Evolutionary conservation across 2,329 filamentous ascomycete genomes (phyloP).

Genomic region (Myriangium duriaei): DNA sequence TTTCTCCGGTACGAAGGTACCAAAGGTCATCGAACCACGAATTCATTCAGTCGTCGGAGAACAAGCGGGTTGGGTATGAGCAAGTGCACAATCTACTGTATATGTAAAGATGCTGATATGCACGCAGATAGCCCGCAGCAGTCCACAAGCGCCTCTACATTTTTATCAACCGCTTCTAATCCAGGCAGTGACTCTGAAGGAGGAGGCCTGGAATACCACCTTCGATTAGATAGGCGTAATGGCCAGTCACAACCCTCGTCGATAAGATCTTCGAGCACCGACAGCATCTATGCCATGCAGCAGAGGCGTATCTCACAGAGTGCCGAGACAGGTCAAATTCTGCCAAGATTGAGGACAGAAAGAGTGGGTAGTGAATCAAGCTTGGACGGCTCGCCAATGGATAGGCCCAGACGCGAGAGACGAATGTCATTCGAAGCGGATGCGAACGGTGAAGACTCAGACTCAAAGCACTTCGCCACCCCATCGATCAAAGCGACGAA

Average conservation of each 20-base stretch:
- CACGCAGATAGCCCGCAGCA: conserved; percentile 21
- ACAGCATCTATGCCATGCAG: conserved; percentile 6
- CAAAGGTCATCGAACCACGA: conserved; percentile 2
- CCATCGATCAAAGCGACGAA: conserved; percentile 4
- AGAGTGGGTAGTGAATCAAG: not conserved
- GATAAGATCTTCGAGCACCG: conserved; percentile 4
- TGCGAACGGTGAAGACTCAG: conserved; percentile 3
- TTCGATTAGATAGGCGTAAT: not conserved
- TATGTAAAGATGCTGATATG: not conserved
- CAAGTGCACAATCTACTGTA: conserved; percentile 2
- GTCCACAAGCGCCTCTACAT: conserved; percentile 21
- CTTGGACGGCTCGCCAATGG: not conserved
- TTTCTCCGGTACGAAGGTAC: conserved; percentile 27
- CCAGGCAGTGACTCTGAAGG: not conserved
- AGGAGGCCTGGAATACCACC: not conserved
- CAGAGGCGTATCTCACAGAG: conserved; percentile 36
- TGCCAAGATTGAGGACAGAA: conserved; percentile 25
- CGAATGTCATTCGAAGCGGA: conserved; percentile 6
- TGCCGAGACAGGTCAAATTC: conserved; percentile 38
- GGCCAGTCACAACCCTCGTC: conserved; percentile 3
- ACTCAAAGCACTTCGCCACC: conserved; percentile 6
- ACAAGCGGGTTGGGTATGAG: not conserved
- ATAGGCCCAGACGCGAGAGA: not conserved
- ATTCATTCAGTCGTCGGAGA: conserved; percentile 7
- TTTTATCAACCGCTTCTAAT: conserved; percentile 11